Base-by-base conservation (phyloP, 495 filamentous ascomycete species). In the Mycothermus thermophilus region DNA sequence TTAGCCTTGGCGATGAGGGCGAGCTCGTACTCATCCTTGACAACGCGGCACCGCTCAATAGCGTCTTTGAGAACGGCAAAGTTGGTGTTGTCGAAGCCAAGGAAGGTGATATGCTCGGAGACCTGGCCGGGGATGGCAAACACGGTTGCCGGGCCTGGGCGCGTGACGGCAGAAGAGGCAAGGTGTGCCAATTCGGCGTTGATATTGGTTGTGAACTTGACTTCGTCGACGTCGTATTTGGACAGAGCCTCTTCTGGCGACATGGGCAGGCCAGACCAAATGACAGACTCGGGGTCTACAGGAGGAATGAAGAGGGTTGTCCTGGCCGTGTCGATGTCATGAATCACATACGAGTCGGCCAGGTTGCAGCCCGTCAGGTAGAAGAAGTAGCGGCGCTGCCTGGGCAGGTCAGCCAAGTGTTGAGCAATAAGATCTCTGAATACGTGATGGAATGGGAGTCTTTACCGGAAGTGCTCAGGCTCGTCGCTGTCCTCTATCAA, bases 261-360 rank as follows among this genome's bases (percentile, higher is more conserved):
- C 37, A 93, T 52, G 0, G 92, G 92, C 14, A 96, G 72, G 18
- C 92, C 92, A 16, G 79, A 80, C 92, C 92, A 99, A 46, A 96
- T 83, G n/a, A 96, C 90, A 26, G 74, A 75, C 19, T 92, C 82
- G 27, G 85, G 75, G 36, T 92, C 74, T 49, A 93, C 71, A 2
- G 84, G 80, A 4, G 92, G 88, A 42, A 99, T 90, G 63, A 83
- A 99, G 34, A 96, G 77, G 7, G 83, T 95, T 15, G 85, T 70
- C 45, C 76, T 72, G 42, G 71, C 64, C 14, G 67, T 66, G 29
- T 66, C 60, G 30, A 93, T 74, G 44, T 90, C 74, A 66, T 96
- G 93, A 35, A 80, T 71, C 34, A 87, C 66, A 54, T 75, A 79
- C 47, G 77, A 80, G 58, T 96, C 87, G 32, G 84, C 75, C 15